Evolutionary conservation across 257 asterid genomes (phyloP).

Genomic region (Solanum sparsipilum): DNA sequence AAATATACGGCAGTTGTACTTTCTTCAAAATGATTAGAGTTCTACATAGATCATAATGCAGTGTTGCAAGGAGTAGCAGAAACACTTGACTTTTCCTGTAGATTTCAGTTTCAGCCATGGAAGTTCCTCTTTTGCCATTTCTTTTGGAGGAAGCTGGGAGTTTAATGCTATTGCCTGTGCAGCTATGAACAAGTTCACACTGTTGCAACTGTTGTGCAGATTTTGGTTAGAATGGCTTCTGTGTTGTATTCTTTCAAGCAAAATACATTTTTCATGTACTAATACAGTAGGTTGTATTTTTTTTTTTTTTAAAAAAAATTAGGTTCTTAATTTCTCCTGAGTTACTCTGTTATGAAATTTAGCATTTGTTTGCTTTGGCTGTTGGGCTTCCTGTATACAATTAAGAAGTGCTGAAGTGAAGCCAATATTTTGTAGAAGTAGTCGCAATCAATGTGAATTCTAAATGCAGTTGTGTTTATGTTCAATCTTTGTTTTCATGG

Average conservation of each 20-base stretch:
- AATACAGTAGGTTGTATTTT: background rate
- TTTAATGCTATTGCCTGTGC: conserved; percentile 3
- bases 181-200: background rate
- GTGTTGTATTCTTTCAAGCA: background rate
- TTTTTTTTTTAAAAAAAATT: background rate
- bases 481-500: background rate
- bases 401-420: background rate
- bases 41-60: background rate
- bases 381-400: background rate
- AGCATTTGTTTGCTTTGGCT: background rate
- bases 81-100: background rate
- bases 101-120: background rate
- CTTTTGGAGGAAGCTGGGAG: conserved; percentile 5
- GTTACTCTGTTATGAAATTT: background rate
- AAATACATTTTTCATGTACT: background rate
- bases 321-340: background rate
- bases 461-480: background rate
- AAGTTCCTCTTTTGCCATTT: background rate
- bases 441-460: background rate
- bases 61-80: background rate
- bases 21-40: conserved; percentile 62
- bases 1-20: conserved; percentile 82
- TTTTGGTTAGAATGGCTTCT: conserved; percentile 9
- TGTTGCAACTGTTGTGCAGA: conserved; percentile 9
- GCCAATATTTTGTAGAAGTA: background rate